Base-by-base conservation (phyloP, 306 rosid species). In the Prunus mira region DNA sequence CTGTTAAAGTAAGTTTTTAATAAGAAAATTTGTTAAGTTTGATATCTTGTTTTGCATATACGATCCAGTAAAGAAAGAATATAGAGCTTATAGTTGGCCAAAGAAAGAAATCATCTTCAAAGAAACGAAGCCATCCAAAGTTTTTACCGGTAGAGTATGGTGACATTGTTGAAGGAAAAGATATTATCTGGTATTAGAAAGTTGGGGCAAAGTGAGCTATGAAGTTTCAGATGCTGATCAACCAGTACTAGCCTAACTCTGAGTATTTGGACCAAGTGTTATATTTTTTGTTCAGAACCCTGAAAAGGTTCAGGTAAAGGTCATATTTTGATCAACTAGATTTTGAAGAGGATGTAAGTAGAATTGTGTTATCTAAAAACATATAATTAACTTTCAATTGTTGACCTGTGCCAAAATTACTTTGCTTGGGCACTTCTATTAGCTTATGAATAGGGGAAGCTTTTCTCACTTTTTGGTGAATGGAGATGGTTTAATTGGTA, bases 11-110 rank as follows among this genome's bases (percentile, higher is more conserved):
- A 78, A 73, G 81, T 89, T 83, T 71, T 82, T 79, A 71, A 61
- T 81, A 79, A 85, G 85, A 88, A 89, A 73, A 43, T 82, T 79
- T 73, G 77, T 89, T 77, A 85, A 96, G 91, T 81, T 90, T 93
- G 88, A 90, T 96, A 82, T 82, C 87, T 91, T 96, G 89, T 91
- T 92, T 92, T 92, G 93, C 97, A 77, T 94, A 90, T 89, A 96
- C 96, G 78, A 87, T 96, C 93, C 98, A 92, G 99, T 96, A 92
- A 86, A 87, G 86, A 95, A 89, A 91, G 97, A 96, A 89, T 83
- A 85, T 89, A 95, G 84, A 92, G 97, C 99, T 84, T 92, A 89
- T 95, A 95, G 88, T 95, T 92, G 99, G 96, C 90, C 96, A 95
- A 95, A 92, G 97, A 90, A 88, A 84, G 91, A 87, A 92, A 89